Evolutionary conservation across 495 filamentous ascomycete species (phyloP), one percentile per base, ranked within the genome.

Genomic region (Aspergillus homomorphus): DNA sequence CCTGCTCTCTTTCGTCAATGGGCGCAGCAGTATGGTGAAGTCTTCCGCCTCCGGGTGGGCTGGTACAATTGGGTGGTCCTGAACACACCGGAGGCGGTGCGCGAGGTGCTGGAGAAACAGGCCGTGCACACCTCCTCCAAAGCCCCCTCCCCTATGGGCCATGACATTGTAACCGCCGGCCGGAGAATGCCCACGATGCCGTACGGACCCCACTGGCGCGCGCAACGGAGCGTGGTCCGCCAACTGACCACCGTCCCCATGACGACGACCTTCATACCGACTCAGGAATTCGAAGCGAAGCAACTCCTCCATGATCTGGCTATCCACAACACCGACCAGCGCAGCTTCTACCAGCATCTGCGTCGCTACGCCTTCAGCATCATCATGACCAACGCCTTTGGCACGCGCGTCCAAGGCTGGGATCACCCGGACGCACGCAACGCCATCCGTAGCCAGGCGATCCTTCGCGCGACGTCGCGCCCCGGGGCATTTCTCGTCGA

Each of bases 221-320:
- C 68, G 4, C 68, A 62, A 5, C 67, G 76, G 18, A 61, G 69
- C 22, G 62, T 76, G 15, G 67, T 73, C 14, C 73, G 66, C 42
- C 59, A 70, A 55, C 20, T 80, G 51, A 45, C 59, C 20, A 67
- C 62, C 9, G 44, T 56, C 0, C 45, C 48, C 1, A 66, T 66
- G 51, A 62, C 68, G 0, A 33, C 53, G 0, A 67, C 61, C 0
- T 72, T 71, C 42, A 62, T 72, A 21, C 77, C 78, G 41, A 69
- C 65, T 8, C 78, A 81, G 62, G 74, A 76, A 30, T 78, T 76
- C 23, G 78, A 81, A 58, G 66, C 70, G 3, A 76, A 79, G 54
- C 70, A 76, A 54, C 59, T 86, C 7, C 75, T 80, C 1, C 75
- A 75, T 22, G 81, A 86, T 57, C 66, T 86, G 3, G 64, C 80